A percentile compares a stretch with the other conserved stretches of the same genome.
These are phyloP conservation scores for Marasmius tenuissimus DNA, from an alignment of 1,284 basidiomycete species.

Conservation along the genomic window DNA sequence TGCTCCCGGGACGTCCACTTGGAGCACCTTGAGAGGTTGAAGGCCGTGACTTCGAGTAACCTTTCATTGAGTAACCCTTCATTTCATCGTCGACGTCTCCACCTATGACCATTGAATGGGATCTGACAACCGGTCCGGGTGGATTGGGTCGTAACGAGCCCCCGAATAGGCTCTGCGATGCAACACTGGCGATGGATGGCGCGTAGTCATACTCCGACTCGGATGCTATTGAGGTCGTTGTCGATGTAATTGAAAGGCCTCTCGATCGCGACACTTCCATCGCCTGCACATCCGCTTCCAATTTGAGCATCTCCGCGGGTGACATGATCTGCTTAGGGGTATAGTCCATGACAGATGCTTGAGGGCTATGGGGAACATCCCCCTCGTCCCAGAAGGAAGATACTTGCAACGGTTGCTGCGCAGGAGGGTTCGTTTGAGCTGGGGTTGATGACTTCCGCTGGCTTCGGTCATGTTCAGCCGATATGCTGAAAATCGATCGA, in stretches of 20 bases:
- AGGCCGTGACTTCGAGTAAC: no score
- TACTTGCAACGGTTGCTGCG: slow-evolving; percentile 4
- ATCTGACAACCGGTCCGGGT: background rate
- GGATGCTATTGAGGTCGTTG: slow-evolving; percentile 30
- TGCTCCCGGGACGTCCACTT: background rate
- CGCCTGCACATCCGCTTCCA: slow-evolving; percentile 49
- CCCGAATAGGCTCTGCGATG: slow-evolving; percentile 7
- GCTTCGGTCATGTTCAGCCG: slow-evolving; percentile 34
- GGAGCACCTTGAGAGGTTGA: slow-evolving; percentile 24
- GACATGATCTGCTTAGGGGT: slow-evolving; percentile 65
- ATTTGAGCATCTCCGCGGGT: slow-evolving; percentile 59
- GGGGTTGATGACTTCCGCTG: slow-evolving; percentile 1
- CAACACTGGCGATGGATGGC: slow-evolving; percentile 9
- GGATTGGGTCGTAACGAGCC: background rate
- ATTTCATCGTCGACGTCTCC: slow-evolving; percentile 12
- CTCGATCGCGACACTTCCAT: slow-evolving; percentile 23
- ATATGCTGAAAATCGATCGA: slow-evolving; percentile 53
- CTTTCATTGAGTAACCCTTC: no score
- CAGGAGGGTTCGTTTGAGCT: slow-evolving; percentile 16
- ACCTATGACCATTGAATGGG: slow-evolving; percentile 5
- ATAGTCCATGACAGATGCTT: slow-evolving; percentile 39
- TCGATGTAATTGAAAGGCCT: slow-evolving; percentile 34
- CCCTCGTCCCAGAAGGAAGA: slow-evolving; percentile 53
- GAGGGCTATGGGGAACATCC: slow-evolving; percentile 34
- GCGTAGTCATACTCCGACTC: slow-evolving; percentile 24